phyloP scores from a whole-genome alignment of 345 rosid species.

The Pistacia vera region DNA sequence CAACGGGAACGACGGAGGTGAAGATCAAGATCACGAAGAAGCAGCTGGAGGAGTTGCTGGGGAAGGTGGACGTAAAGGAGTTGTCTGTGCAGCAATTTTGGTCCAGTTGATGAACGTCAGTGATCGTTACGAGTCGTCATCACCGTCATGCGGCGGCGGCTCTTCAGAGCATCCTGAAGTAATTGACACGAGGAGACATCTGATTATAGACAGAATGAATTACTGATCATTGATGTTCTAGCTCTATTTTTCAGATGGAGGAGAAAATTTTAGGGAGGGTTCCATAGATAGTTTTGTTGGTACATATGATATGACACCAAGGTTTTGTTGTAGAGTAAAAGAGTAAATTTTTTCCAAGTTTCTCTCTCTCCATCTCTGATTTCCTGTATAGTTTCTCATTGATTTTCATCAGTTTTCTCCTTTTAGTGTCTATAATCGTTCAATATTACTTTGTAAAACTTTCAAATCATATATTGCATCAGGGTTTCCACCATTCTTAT shows the following conservation, averaged over 20 bases:
- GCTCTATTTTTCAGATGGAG: not conserved
- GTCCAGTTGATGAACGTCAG: constrained; percentile 31
- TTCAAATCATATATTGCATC: too few relatives aligned
- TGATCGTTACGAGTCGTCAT: constrained; percentile 23
- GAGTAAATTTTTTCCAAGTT: not conserved
- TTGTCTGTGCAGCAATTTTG: constrained; percentile 44
- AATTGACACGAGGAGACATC: constrained; percentile 1
- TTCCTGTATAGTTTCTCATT: not conserved
- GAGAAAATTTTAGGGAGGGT: not conserved
- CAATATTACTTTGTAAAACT: not conserved
- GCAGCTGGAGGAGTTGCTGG: constrained; percentile 54
- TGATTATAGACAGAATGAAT: not conserved
- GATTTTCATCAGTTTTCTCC: not conserved
- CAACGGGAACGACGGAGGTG: constrained; percentile 23
- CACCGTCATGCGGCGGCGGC: constrained; percentile 61
- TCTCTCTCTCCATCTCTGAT: not conserved
- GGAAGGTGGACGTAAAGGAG: constrained; percentile 41
- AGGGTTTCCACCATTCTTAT: too few relatives aligned
- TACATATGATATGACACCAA: not conserved
- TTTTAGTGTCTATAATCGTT: not conserved
- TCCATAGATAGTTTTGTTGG: not conserved
- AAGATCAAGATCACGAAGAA: constrained; percentile 63
- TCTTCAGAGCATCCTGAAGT: constrained; percentile 66
- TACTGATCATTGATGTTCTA: not conserved
- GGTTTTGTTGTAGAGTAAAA: not conserved